These are phyloP conservation scores for sorghum (Sorghum bicolor) DNA, from an alignment of 176 grass and related monocot genomes.

Conservation along the genomic window Sorghum_bicolor_NCBIv3 NC_012874.2:62899501-62900000, in stretches of 20 bases:
- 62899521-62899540: slow-evolving; percentile 4
- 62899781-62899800: background rate
- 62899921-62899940: slow-evolving; percentile 17
- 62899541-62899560: background rate
- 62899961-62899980: background rate
- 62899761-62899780: background rate
- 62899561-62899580: background rate
- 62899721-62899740: background rate
- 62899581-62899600: slow-evolving; percentile 9
- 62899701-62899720: background rate
- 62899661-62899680: background rate
- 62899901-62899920: slow-evolving; percentile 91
- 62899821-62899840: background rate
- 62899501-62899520: background rate
- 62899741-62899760: background rate
- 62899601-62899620: background rate
- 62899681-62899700: background rate
- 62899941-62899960: background rate
- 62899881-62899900: slow-evolving; percentile 78
- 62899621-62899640: background rate
- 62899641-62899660: background rate
- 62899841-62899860: slow-evolving; percentile 2
- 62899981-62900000: slow-evolving; percentile 74
- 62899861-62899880: slow-evolving; percentile 63
- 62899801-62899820: background rate